These are phyloP conservation scores for Kokia cookei DNA, from an alignment of 441 rosid genomes.

Conservation along the genomic window DNA sequence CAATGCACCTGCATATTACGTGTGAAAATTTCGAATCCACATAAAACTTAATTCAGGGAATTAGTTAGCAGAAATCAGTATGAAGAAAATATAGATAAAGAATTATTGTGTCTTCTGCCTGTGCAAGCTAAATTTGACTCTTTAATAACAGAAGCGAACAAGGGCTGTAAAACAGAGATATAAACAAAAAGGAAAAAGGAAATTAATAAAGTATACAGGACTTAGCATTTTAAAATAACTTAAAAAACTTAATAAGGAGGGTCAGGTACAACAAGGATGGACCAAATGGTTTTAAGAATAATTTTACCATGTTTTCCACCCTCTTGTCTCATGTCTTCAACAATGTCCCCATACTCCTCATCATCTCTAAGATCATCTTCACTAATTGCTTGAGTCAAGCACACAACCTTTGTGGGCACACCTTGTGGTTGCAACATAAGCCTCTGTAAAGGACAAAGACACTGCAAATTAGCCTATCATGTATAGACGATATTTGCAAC, in stretches of 20 bases:
- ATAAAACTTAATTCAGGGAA: background rate
- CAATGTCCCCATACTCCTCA: slow-evolving; percentile 60
- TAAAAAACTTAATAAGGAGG: background rate
- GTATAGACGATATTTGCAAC: background rate
- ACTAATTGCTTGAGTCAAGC: slow-evolving; percentile 60
- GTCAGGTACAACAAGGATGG: background rate
- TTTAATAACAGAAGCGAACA: background rate
- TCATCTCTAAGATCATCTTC: slow-evolving; percentile 62
- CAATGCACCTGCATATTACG: background rate
- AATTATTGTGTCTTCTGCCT: background rate
- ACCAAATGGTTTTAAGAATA: background rate
- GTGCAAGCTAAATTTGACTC: background rate
- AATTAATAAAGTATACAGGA: background rate
- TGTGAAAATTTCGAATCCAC: background rate
- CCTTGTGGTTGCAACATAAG: slow-evolving; percentile 56
- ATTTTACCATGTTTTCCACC: slow-evolving; percentile 59
- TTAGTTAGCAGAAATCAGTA: background rate
- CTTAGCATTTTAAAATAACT: background rate
- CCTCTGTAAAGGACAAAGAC: slow-evolving; percentile 29
- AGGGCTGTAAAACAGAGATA: background rate
- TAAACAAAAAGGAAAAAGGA: slow-evolving; percentile 8
- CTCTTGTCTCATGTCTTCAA: slow-evolving; percentile 69
- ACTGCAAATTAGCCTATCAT: background rate
- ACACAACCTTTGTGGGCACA: slow-evolving; percentile 58
- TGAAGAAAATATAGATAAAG: background rate